Conservation (phyloP, 202 grass and related monocot genomes). For the Brachypodium distachyon region DNA sequence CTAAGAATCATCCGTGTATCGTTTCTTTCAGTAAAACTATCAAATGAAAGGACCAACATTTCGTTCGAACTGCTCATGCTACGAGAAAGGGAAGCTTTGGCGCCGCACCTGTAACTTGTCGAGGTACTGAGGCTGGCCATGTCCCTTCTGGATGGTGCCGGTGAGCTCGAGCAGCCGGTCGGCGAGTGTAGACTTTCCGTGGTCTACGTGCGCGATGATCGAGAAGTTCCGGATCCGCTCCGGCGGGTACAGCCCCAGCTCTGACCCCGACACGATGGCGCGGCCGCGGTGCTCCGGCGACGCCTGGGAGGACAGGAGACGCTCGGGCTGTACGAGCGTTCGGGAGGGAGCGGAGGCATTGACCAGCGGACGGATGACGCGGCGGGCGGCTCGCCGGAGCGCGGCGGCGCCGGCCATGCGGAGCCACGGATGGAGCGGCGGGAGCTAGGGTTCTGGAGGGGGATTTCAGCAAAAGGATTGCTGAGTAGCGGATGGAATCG, state of each 20-base stretch:
- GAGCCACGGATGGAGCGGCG: constrained; percentile 8
- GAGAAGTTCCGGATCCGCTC: constrained; percentile 86
- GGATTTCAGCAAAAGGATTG: constrained; percentile 2
- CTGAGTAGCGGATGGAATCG: neutral
- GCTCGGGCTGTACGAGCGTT: neutral
- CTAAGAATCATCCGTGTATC: too few species aligned
- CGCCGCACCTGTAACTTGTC: constrained; percentile 72
- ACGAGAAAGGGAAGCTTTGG: neutral
- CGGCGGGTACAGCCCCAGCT: constrained; percentile 54
- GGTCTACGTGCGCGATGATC: constrained; percentile 85
- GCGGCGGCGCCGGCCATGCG: constrained; percentile 32
- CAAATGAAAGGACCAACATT: neutral
- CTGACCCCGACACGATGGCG: constrained; percentile 8
- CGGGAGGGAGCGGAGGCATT: neutral
- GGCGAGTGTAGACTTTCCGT: constrained; percentile 90
- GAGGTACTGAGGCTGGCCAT: constrained; percentile 83
- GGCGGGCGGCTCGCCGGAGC: constrained; percentile 30
- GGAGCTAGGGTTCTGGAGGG: constrained; percentile 33
- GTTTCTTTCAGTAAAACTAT: neutral
- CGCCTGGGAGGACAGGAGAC: constrained; percentile 40
- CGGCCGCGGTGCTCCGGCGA: constrained; percentile 35
- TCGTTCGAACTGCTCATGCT: neutral
- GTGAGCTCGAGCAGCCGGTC: constrained; percentile 85
- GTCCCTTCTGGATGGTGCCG: constrained; percentile 81
- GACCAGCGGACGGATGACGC: neutral